These are phyloP conservation scores for Rhizopus delemar DNA, from an alignment of 371 early-diverging fungal genomes.

Conservation along the genomic window DNA sequence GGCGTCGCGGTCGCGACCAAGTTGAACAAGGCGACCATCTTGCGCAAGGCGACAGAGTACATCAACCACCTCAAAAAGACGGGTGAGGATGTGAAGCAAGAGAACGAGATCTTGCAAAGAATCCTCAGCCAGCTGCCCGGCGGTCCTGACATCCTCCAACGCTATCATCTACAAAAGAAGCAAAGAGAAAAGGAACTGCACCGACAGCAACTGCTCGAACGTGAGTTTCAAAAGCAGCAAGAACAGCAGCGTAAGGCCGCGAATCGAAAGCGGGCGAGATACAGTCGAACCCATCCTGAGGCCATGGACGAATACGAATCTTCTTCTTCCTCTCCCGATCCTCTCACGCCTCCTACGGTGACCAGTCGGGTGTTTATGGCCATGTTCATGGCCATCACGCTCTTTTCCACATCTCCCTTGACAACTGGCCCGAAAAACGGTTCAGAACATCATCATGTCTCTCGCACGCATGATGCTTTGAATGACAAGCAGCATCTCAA, in stretches of 20 bases:
- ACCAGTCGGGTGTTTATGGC: slow-evolving; percentile 48
- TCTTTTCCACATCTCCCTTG: slow-evolving; percentile 51
- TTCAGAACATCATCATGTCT: slow-evolving; percentile 39
- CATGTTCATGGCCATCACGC: slow-evolving; percentile 42
- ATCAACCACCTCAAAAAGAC: slow-evolving; percentile 73
- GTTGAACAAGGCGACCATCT: slow-evolving; percentile 87
- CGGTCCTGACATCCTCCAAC: slow-evolving; percentile 47
- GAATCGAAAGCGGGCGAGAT: slow-evolving; percentile 26
- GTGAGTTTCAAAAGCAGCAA: slow-evolving; percentile 32
- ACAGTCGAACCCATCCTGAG: background rate
- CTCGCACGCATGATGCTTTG: slow-evolving; percentile 27
- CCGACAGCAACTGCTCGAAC: slow-evolving; percentile 30
- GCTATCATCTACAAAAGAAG: slow-evolving; percentile 37
- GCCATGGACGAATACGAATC: slow-evolving; percentile 32
- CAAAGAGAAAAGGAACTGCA: slow-evolving; percentile 39
- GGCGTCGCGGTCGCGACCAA: slow-evolving; percentile 74
- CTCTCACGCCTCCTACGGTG: slow-evolving; percentile 34
- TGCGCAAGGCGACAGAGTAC: slow-evolving; percentile 88
- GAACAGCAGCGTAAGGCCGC: slow-evolving; percentile 34
- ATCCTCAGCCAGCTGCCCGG: slow-evolving; percentile 59
- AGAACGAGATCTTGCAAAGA: slow-evolving; percentile 53
- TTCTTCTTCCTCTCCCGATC: slow-evolving; percentile 30
- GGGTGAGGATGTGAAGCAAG: slow-evolving; percentile 57
- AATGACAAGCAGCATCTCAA: background rate
- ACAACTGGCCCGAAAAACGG: slow-evolving; percentile 36